A percentile compares a stretch with the other conserved stretches of the same genome.
These are phyloP conservation scores for Nemania abortiva DNA, from an alignment of 2,329 filamentous ascomycete genomes.

Conservation along the genomic window DNA sequence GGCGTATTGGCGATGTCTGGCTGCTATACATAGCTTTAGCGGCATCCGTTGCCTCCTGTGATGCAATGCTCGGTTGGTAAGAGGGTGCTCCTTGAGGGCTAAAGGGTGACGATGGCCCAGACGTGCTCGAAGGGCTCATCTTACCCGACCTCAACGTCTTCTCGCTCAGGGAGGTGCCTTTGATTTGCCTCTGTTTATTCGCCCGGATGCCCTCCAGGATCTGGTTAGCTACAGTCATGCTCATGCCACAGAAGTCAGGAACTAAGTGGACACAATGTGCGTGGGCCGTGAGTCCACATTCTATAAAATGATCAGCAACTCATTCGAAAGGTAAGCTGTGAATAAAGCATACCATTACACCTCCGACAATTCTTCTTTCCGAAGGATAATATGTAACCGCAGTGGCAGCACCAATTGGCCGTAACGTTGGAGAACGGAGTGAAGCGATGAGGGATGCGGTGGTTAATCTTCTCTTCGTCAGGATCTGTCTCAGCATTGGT, in stretches of 20 bases:
- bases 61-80: conserved; percentile 54
- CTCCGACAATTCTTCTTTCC: conserved; percentile 95
- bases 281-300: conserved; percentile 93
- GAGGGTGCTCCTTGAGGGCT: conserved; percentile 43
- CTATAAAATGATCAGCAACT: conserved; percentile 59
- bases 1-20: conserved; percentile 65
- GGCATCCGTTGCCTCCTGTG: conserved; percentile 70
- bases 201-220: conserved; percentile 88
- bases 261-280: conserved; percentile 93
- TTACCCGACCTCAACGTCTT: conserved; percentile 72
- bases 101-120: conserved; percentile 49
- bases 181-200: conserved; percentile 77
- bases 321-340: background rate
- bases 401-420: conserved; percentile 99
- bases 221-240: conserved; percentile 95
- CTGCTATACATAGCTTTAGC: conserved; percentile 72
- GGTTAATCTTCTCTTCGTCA: conserved; percentile 99
- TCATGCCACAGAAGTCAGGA: conserved; percentile 99
- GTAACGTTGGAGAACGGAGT: conserved; percentile 97
- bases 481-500: conserved; percentile 98
- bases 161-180: conserved; percentile 70
- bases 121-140: conserved; percentile 57
- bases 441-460: conserved; percentile 97
- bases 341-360: conserved; percentile 76
- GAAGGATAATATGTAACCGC: conserved; percentile 93